These are phyloP conservation scores for Gentiana straminea DNA, from an alignment of 257 asterid genomes.

Conservation along the genomic window DNA sequence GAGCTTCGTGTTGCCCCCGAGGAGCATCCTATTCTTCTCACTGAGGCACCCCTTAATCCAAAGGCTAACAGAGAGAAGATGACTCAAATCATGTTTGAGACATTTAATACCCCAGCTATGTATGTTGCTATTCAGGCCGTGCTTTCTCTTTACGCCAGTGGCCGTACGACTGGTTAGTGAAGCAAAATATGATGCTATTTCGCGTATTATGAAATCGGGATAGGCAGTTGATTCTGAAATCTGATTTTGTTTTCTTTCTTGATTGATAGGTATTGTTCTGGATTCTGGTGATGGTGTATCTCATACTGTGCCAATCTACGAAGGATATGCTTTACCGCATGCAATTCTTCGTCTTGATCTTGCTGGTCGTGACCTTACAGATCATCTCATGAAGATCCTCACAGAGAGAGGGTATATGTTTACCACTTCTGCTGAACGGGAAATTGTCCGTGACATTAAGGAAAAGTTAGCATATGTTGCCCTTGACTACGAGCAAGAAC, in stretches of 20 bases:
- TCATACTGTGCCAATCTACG: slow-evolving; percentile 41
- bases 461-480: slow-evolving; percentile 42
- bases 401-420: slow-evolving; percentile 48
- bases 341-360: slow-evolving; percentile 44
- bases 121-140: slow-evolving; percentile 46
- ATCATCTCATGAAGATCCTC: slow-evolving; percentile 36
- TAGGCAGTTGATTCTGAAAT: too few species aligned
- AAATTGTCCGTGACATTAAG: slow-evolving; percentile 42
- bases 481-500: slow-evolving; percentile 39
- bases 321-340: slow-evolving; percentile 41
- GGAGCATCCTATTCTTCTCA: slow-evolving; percentile 41
- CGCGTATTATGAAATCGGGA: too few species aligned
- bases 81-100: slow-evolving; percentile 47
- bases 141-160: slow-evolving; percentile 45
- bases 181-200: neutral
- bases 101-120: slow-evolving; percentile 41
- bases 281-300: slow-evolving; percentile 51
- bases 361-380: slow-evolving; percentile 45
- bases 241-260: neutral
- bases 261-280: slow-evolving; percentile 35
- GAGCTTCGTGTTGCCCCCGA: slow-evolving; percentile 48
- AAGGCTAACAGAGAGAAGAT: slow-evolving; percentile 46
- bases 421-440: slow-evolving; percentile 50
- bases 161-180: slow-evolving; percentile 40
- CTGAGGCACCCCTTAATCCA: slow-evolving; percentile 48